A percentile compares a stretch with the other conserved stretches of the same genome.
Conservation (phyloP, 2,329 filamentous ascomycete species). For the Ophiostoma himal-ulmi region DNA sequence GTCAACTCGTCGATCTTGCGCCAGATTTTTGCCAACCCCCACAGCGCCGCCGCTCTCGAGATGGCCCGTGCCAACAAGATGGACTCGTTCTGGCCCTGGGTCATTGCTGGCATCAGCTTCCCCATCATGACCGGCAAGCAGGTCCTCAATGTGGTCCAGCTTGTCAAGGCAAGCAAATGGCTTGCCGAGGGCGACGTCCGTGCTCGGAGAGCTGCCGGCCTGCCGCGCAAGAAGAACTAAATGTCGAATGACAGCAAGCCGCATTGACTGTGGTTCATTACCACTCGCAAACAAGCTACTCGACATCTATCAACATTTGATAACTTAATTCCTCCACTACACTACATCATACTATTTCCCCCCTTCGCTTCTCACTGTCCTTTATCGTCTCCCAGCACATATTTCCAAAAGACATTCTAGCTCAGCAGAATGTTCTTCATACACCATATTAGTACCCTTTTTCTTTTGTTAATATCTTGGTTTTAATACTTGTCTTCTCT, state of each 20-base stretch:
- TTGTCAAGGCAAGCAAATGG: conserved; percentile 88
- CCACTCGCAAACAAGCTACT: too few relatives aligned
- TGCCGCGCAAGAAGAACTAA: conserved; percentile 43
- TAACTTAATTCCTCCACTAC: neutral
- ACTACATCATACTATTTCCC: neutral
- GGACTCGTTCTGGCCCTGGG: conserved; percentile 57
- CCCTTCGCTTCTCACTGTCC: neutral
- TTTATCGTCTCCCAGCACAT: conserved; percentile 2
- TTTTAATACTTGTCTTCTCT: conserved; percentile 3
- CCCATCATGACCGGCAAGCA: conserved; percentile 92
- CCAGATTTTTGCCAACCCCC: conserved; percentile 78
- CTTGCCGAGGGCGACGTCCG: conserved; percentile 84
- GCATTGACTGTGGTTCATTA: neutral
- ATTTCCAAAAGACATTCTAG: neutral
- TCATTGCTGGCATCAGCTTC: conserved; percentile 71
- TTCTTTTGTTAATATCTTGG: conserved; percentile 1
- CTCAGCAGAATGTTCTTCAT: neutral
- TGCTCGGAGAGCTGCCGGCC: conserved; percentile 51
- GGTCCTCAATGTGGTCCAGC: conserved; percentile 86
- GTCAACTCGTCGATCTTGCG: conserved; percentile 63
- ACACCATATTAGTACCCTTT: conserved; percentile 12
- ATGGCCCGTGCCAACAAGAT: conserved; percentile 92
- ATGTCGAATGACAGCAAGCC: conserved; percentile 18
- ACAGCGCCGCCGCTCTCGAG: conserved; percentile 88
- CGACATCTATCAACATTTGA: neutral